phyloP scores from a whole-genome alignment of 2,329 filamentous ascomycete genomes.

The Tolypocladium guangdongense region DNA sequence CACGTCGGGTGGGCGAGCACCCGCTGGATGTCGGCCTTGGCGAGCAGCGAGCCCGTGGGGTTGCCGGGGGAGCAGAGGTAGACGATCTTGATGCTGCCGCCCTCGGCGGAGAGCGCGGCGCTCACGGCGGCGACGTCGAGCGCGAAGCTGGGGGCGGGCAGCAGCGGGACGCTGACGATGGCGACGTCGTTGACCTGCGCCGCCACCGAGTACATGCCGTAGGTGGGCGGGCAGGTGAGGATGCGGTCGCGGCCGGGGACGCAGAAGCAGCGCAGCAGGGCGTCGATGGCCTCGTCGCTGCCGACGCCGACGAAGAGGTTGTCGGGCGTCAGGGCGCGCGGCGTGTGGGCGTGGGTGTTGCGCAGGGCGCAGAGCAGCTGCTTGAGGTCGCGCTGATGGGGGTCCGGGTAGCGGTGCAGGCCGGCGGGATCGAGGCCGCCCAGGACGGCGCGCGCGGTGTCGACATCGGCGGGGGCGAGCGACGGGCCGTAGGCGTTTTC shows the following conservation, averaged over 20 bases:
- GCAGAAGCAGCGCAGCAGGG: slow-evolving; percentile 88
- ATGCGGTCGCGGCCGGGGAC: slow-evolving; percentile 79
- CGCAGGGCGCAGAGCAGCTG: slow-evolving; percentile 76
- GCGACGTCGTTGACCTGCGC: slow-evolving; percentile 88
- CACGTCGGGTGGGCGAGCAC: slow-evolving; percentile 80
- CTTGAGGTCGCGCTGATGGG: slow-evolving; percentile 83
- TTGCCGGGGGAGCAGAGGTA: slow-evolving; percentile 96
- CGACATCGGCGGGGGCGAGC: slow-evolving; percentile 41
- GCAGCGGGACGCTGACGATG: slow-evolving; percentile 76
- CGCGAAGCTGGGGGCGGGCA: slow-evolving; percentile 59
- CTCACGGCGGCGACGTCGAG: slow-evolving; percentile 62
- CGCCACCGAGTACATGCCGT: slow-evolving; percentile 95
- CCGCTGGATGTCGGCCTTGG: slow-evolving; percentile 60
- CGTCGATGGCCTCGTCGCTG: slow-evolving; percentile 94
- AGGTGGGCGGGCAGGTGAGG: slow-evolving; percentile 89
- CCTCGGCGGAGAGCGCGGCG: slow-evolving; percentile 44
- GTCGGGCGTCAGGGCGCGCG: slow-evolving; percentile 60
- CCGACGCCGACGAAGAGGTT: slow-evolving; percentile 93
- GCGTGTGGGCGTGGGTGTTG: slow-evolving; percentile 73
- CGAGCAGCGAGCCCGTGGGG: slow-evolving; percentile 71
- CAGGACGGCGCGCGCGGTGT: slow-evolving; percentile 24
- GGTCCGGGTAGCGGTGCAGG: slow-evolving; percentile 91
- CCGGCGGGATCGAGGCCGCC: slow-evolving; percentile 59
- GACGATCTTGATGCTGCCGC: slow-evolving; percentile 64
- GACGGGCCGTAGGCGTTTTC: slow-evolving; percentile 93